Conservation (phyloP, 352 stramenopile genomes). For the Globisporangium megalacanthum region DNA sequence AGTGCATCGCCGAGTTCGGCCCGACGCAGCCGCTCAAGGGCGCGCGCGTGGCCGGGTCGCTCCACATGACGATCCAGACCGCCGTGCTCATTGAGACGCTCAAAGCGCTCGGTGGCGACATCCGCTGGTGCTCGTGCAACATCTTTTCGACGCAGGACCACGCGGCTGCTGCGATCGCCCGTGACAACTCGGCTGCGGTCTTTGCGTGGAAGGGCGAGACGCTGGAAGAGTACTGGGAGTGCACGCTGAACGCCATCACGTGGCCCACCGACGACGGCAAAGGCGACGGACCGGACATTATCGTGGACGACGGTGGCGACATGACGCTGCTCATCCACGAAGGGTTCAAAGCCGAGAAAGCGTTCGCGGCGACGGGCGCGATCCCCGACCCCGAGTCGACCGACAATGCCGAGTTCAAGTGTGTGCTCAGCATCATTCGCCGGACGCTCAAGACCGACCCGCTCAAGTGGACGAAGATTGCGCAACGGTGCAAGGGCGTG, state of each 20-base stretch:
- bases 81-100: slow-evolving; percentile 99
- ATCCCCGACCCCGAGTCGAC: slow-evolving; percentile 93
- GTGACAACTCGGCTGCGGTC: slow-evolving; percentile 93
- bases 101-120: slow-evolving; percentile 93
- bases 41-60: slow-evolving; percentile 92
- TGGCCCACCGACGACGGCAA: slow-evolving; percentile 96
- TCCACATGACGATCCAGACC: slow-evolving; percentile 99
- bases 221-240: slow-evolving; percentile 99
- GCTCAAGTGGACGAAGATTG: slow-evolving; percentile 97
- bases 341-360: slow-evolving; percentile 96
- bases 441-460: slow-evolving; percentile 93
- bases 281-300: slow-evolving; percentile 95
- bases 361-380: slow-evolving; percentile 91
- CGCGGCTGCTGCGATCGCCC: slow-evolving; percentile 95
- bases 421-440: slow-evolving; percentile 96
- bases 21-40: slow-evolving; percentile 82
- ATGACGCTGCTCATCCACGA: slow-evolving; percentile 99
- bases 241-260: slow-evolving; percentile 96
- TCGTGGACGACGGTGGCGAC: slow-evolving; percentile 98
- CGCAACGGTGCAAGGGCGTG: slow-evolving; percentile 92
- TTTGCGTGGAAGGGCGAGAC: slow-evolving; percentile 99
- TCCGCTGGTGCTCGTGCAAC: slow-evolving; percentile 99
- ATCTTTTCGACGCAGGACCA: slow-evolving; percentile 99
- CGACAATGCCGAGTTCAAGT: slow-evolving; percentile 98
- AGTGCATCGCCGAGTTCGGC: slow-evolving; percentile 92